Conservation (phyloP, 495 filamentous ascomycete genomes). For the Xylaria telfairii region DNA sequence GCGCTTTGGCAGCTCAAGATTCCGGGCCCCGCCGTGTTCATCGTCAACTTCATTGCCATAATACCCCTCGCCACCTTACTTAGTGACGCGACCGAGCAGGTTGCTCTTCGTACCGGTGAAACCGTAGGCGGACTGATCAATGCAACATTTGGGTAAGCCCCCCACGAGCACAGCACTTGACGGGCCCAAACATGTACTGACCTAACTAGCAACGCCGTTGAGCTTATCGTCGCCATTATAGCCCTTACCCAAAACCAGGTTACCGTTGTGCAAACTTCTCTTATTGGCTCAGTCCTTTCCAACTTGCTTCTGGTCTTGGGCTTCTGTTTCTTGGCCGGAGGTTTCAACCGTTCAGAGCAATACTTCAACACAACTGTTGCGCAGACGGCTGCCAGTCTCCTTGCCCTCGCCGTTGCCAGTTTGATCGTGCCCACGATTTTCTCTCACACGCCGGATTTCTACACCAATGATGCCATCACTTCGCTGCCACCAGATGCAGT, state of each 20-base stretch:
- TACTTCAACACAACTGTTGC: constrained; percentile 94
- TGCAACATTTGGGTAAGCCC: constrained; percentile 79
- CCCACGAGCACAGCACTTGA: constrained; percentile 17
- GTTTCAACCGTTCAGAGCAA: constrained; percentile 78
- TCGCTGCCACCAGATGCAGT: constrained; percentile 47
- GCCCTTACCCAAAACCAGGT: constrained; percentile 75
- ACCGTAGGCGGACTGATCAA: constrained; percentile 86
- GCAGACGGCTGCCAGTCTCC: constrained; percentile 83
- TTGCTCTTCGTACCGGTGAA: constrained; percentile 82
- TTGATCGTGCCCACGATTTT: constrained; percentile 88
- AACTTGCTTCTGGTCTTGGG: constrained; percentile 92
- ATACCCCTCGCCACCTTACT: constrained; percentile 87
- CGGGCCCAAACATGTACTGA: constrained; percentile 23
- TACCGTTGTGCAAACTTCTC: constrained; percentile 88
- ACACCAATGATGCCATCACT: constrained; percentile 29
- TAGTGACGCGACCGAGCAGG: constrained; percentile 90
- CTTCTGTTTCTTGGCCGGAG: constrained; percentile 92
- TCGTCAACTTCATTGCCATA: constrained; percentile 89
- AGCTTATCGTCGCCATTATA: constrained; percentile 88
- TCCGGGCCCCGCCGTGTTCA: constrained; percentile 70
- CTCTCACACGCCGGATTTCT: constrained; percentile 52
- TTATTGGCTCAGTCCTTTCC: constrained; percentile 89
- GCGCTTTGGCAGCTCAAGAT: constrained; percentile 66
- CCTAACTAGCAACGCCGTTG: constrained; percentile 76
- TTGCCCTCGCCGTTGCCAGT: constrained; percentile 78